Evolutionary conservation across 2,329 filamentous ascomycete genomes (phyloP).

Genomic region (Hymenoscyphus scutula): DNA sequence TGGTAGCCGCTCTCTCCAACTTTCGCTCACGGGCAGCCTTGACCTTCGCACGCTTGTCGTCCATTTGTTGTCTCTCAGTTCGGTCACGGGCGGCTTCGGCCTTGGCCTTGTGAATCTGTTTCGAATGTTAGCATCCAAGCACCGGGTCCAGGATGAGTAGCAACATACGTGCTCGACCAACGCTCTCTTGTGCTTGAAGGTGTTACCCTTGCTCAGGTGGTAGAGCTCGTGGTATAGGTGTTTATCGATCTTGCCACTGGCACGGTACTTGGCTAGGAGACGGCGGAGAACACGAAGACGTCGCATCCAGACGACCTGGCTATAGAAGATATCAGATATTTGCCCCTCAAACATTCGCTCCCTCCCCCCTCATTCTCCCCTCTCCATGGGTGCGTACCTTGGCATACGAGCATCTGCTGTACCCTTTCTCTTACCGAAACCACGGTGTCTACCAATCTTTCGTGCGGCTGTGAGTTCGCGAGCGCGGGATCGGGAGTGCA

Average conservation of each 20-base stretch:
- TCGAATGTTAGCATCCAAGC: constrained; percentile 23
- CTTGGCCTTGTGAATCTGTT: constrained; percentile 99
- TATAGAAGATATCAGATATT: constrained; percentile 44
- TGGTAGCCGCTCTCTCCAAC: constrained; percentile 84
- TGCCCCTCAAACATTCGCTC: constrained; percentile 33
- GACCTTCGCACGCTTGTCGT: constrained; percentile 99
- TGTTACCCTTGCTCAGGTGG: constrained; percentile 99
- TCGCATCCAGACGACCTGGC: constrained; percentile 99
- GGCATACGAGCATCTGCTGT: constrained; percentile 99
- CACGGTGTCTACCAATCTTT: constrained; percentile 94
- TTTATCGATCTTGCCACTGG: constrained; percentile 99
- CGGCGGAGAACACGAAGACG: constrained; percentile 98
- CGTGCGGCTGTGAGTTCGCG: constrained; percentile 92
- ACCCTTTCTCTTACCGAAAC: constrained; percentile 99
- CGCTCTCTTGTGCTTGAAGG: constrained; percentile 99
- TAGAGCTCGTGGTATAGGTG: constrained; percentile 99
- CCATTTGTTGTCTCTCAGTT: constrained; percentile 98
- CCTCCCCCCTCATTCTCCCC: constrained; percentile 7
- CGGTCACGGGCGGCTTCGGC: constrained; percentile 97
- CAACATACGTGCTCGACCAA: constrained; percentile 98
- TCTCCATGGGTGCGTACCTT: constrained; percentile 59
- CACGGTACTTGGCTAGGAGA: constrained; percentile 99
- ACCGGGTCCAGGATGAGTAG: background rate
- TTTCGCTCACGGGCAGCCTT: constrained; percentile 99
- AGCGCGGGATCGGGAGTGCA: constrained; percentile 97